Base-by-base conservation (phyloP, 2,329 filamentous ascomycete genomes). In the Xylaria sp. region DNA sequence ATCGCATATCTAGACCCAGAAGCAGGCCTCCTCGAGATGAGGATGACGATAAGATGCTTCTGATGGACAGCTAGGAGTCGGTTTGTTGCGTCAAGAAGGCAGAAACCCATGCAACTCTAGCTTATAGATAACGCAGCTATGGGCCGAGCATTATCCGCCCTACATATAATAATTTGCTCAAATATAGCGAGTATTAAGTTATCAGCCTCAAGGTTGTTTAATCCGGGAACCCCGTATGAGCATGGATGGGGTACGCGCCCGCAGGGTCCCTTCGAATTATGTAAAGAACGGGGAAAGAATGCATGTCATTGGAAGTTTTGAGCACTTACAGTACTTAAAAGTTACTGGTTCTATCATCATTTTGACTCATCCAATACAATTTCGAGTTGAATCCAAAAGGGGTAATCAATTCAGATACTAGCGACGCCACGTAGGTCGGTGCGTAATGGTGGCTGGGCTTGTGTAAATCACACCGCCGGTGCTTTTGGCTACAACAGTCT, bases 351-450 rank as follows among this genome's bases (percentile, higher is more conserved):
- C 31, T 52, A 13, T 54, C 20, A 9, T 15, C 25, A 25, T 41
- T 44, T 28, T 13, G 34, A 37, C n/a, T 58, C 39, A 44, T 62
- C 59, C 65, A 67, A 67, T 67, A 58, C 59, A 58, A 64, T 54
- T 31, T 15, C 46, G 54, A 63, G 52, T 37, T 23, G 58, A 18
- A 23, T 56, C 65, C 63, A 20, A 48, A 59, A 67, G 37, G 39
- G 60, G 65, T 44, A 67, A 63, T 64, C n/a, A n/a, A 37, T 31
- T 34, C 10, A 44, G 20, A 46, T 65, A 52, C 52, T 23, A 44
- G 34, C 23, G 25, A 58, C 44, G 58, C 59, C 51, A 63, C 58
- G 31, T 44, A 12, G 34, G 20, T 13, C 20, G n/a, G 34, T 23
- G 34, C 13, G 20, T 12, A n/a, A 20, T 23, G 6, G 44, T 46